phyloP scores from a whole-genome alignment of 2,329 filamentous ascomycete species.

The Neoscytalidium dimidiatum region DNA sequence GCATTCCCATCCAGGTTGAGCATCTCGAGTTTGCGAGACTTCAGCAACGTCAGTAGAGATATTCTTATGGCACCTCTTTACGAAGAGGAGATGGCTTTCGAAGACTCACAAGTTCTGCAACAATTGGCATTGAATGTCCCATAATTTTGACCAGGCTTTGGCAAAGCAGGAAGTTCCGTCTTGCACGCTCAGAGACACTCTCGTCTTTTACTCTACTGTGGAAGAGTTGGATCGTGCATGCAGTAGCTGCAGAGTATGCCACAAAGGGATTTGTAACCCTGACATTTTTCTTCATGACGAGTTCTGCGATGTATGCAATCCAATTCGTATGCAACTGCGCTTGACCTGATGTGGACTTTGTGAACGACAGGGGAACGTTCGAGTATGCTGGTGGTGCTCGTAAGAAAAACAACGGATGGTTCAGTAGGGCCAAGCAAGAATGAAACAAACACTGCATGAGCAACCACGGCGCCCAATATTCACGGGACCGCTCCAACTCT shows the following conservation, averaged over 20 bases:
- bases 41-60: too few relatives aligned
- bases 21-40: too few relatives aligned
- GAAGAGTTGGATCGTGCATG: not conserved
- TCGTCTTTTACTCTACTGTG: not conserved
- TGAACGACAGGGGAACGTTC: not conserved
- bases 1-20: too few relatives aligned
- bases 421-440: not conserved
- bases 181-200: not conserved
- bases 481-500: not conserved
- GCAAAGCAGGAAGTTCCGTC: not conserved
- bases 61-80: too few relatives aligned
- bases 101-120: not conserved
- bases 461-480: not conserved
- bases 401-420: not conserved
- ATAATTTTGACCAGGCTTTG: not conserved
- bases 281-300: not conserved
- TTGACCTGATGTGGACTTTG: not conserved
- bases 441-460: constrained; percentile 2
- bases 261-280: not conserved
- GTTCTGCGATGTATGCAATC: not conserved
- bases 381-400: not conserved
- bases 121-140: not conserved
- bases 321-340: not conserved
- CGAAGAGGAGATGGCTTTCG: too few relatives aligned
- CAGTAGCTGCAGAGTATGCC: not conserved